Evolutionary conservation across 2,329 filamentous ascomycete species (phyloP).

Genomic region (Leptosphaerulina australis): DNA sequence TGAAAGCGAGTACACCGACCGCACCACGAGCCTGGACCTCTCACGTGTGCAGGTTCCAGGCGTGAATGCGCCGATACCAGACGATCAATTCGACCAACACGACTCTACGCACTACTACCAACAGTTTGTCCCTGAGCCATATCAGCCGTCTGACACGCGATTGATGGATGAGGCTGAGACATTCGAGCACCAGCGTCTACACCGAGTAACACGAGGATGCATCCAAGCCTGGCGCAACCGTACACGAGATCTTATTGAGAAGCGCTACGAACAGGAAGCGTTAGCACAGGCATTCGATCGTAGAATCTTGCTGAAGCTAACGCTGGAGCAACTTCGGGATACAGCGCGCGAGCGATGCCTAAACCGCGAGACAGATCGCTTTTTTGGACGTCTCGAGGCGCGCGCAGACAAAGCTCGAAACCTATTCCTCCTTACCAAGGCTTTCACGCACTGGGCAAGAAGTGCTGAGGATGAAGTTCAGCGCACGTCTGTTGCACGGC

Average conservation of each 20-base stretch:
- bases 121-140: slow-evolving; percentile 47
- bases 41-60: slow-evolving; percentile 43
- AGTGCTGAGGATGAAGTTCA: slow-evolving; percentile 68
- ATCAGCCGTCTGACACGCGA: slow-evolving; percentile 58
- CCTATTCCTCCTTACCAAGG: slow-evolving; percentile 67
- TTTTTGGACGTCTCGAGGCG: slow-evolving; percentile 62
- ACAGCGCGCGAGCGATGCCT: slow-evolving; percentile 47
- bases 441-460: slow-evolving; percentile 72
- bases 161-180: slow-evolving; percentile 58
- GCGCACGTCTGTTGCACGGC: slow-evolving; percentile 69
- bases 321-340: slow-evolving; percentile 52
- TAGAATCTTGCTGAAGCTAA: slow-evolving; percentile 58
- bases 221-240: slow-evolving; percentile 57
- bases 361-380: slow-evolving; percentile 56
- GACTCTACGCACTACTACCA: slow-evolving; percentile 21
- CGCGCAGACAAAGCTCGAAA: slow-evolving; percentile 69
- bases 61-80: slow-evolving; percentile 45
- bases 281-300: slow-evolving; percentile 57
- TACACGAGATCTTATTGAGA: slow-evolving; percentile 40
- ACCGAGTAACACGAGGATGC: slow-evolving; percentile 34
- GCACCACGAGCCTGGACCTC: slow-evolving; percentile 36
- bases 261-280: slow-evolving; percentile 34
- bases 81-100: slow-evolving; percentile 11
- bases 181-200: slow-evolving; percentile 41
- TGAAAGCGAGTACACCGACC: slow-evolving; percentile 41